phyloP scores from a whole-genome alignment of 805 yeast genomes.

The Metschnikowia colocasiae region DNA sequence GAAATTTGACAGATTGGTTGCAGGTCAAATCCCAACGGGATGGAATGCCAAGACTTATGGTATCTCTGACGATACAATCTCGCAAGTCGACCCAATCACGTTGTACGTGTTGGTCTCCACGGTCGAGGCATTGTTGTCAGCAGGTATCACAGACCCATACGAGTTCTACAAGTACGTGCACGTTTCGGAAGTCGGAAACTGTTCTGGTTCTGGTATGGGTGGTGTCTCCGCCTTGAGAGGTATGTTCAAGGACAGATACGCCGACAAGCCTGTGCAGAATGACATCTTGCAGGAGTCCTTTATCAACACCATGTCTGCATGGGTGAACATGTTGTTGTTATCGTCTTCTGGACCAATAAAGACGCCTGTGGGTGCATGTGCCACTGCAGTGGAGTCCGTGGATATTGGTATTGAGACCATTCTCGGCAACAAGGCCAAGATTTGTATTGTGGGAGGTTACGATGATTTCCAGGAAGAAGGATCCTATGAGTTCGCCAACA shows the following conservation, averaged over 20 bases:
- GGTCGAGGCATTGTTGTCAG: conserved; percentile 85
- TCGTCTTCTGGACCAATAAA: conserved; percentile 98
- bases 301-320: conserved; percentile 98
- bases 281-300: conserved; percentile 97
- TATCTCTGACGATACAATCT: conserved; percentile 85
- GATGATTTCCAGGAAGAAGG: conserved; percentile 99
- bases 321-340: conserved; percentile 97
- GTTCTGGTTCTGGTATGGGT: conserved; percentile 99
- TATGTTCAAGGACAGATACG: conserved; percentile 93
- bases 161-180: conserved; percentile 98
- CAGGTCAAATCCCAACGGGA: conserved; percentile 97
- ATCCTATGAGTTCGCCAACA: conserved; percentile 94
- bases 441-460: conserved; percentile 97
- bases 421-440: conserved; percentile 88
- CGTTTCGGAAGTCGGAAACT: conserved; percentile 97
- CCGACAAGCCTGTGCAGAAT: conserved; percentile 92
- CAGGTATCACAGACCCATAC: conserved; percentile 98
- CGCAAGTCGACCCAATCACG: conserved; percentile 96
- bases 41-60: conserved; percentile 97
- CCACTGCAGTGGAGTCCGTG: conserved; percentile 96
- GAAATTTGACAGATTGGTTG: conserved; percentile 69
- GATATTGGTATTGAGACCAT: conserved; percentile 95
- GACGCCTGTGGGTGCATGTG: conserved; percentile 99
- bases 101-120: conserved; percentile 90
- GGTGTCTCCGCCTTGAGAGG: conserved; percentile 97